Evolutionary conservation across 805 yeast genomes (phyloP).

Genomic region (Candida sithepensis): DNA sequence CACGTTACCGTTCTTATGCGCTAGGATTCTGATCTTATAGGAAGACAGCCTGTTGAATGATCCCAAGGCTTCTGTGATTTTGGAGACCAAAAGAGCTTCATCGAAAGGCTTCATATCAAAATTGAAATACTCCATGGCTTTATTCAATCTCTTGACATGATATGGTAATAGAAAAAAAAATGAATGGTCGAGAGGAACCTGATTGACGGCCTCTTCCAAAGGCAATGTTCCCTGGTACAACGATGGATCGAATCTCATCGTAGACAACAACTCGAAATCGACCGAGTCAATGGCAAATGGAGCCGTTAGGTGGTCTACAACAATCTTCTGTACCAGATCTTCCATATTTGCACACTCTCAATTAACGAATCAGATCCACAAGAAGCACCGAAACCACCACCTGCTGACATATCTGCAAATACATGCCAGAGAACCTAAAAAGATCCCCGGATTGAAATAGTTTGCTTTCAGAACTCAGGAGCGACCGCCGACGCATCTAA

Average conservation of each 20-base stretch:
- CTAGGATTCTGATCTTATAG: slow-evolving; percentile 46
- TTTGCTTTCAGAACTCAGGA: not conserved
- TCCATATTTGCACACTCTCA: not conserved
- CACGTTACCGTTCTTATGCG: slow-evolving; percentile 26
- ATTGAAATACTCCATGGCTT: slow-evolving; percentile 52
- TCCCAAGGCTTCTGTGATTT: slow-evolving; percentile 37
- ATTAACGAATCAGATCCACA: not conserved
- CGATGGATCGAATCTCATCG: slow-evolving; percentile 73
- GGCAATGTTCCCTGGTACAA: slow-evolving; percentile 31
- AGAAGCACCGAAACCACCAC: too few species aligned
- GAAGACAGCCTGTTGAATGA: slow-evolving; percentile 30
- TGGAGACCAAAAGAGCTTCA: slow-evolving; percentile 37
- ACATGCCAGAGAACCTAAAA: too few species aligned
- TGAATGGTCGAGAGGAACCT: slow-evolving; percentile 24
- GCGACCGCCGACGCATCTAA: slow-evolving; percentile 1
- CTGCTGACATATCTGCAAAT: too few species aligned
- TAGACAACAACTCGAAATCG: slow-evolving; percentile 57
- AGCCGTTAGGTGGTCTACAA: slow-evolving; percentile 6
- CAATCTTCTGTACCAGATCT: not conserved
- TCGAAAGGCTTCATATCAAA: slow-evolving; percentile 37
- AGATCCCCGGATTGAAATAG: too few species aligned
- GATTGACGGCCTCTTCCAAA: slow-evolving; percentile 23
- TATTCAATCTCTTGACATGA: slow-evolving; percentile 59
- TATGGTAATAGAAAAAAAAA: slow-evolving; percentile 60
- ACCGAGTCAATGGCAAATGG: slow-evolving; percentile 13